phyloP scores from a whole-genome alignment of 495 filamentous ascomycete species.

The Tuber microsphaerosporum region DNA sequence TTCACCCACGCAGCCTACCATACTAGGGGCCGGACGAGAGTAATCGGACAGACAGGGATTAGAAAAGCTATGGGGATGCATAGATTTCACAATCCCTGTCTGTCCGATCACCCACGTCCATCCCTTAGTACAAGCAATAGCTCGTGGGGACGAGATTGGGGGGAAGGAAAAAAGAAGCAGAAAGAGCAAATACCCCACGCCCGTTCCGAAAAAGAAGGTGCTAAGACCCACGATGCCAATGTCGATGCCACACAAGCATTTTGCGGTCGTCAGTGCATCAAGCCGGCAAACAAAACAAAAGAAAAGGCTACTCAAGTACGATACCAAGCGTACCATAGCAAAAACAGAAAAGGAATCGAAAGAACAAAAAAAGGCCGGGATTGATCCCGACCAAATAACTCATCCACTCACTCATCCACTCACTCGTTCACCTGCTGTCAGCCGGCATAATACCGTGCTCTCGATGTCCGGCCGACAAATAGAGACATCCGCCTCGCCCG shows the following conservation, averaged over 20 bases:
- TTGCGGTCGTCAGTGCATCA: background rate
- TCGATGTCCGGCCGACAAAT: background rate
- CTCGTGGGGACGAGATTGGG: background rate
- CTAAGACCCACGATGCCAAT: background rate
- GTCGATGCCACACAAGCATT: background rate
- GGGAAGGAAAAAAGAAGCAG: background rate
- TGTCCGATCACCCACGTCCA: too few relatives aligned
- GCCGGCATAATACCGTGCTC: background rate
- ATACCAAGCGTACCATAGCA: background rate
- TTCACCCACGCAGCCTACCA: conserved; percentile 1
- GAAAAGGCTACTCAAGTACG: background rate
- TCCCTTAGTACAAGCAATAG: background rate
- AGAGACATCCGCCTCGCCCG: background rate
- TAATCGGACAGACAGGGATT: too few relatives aligned
- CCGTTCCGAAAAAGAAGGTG: background rate
- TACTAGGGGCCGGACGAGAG: too few relatives aligned
- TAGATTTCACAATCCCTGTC: too few relatives aligned
- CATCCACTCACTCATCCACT: background rate
- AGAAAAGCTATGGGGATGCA: too few relatives aligned
- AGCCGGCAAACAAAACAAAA: background rate
- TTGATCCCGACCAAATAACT: background rate
- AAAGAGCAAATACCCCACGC: background rate
- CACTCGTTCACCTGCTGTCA: background rate
- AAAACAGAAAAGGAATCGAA: background rate
- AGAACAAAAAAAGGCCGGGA: background rate